These are phyloP conservation scores for Protea cynaroides DNA, from an alignment of 164 flowering plant genomes.

Conservation along the genomic window DNA sequence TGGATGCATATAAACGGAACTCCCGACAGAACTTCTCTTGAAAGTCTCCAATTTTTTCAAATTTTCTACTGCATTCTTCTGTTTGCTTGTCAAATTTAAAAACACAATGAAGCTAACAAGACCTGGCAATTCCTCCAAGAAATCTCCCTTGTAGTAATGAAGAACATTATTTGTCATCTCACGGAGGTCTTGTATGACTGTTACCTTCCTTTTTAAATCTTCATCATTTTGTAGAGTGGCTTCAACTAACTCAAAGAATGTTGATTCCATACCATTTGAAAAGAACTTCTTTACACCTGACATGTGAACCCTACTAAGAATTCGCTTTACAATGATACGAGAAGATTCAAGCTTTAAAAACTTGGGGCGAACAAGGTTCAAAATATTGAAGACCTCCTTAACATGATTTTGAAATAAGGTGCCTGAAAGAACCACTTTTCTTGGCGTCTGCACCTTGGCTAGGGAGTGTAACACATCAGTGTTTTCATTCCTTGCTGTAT, in stretches of 20 bases:
- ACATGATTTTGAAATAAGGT: slow-evolving; percentile 92
- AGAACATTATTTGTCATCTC: slow-evolving; percentile 78
- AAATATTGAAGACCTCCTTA: slow-evolving; percentile 76
- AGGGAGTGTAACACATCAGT: slow-evolving; percentile 67
- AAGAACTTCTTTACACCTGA: slow-evolving; percentile 35
- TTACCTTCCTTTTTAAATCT: slow-evolving; percentile 43
- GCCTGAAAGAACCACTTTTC: slow-evolving; percentile 93
- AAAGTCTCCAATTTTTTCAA: slow-evolving; percentile 44
- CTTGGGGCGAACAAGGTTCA: slow-evolving; percentile 84
- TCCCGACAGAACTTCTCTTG: slow-evolving; percentile 46
- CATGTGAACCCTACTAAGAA: slow-evolving; percentile 52
- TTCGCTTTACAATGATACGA: slow-evolving; percentile 40
- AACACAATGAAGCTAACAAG: slow-evolving; percentile 72
- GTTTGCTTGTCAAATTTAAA: slow-evolving; percentile 44
- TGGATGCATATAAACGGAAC: slow-evolving; percentile 74
- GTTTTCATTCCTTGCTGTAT: slow-evolving; percentile 76
- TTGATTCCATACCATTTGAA: slow-evolving; percentile 27
- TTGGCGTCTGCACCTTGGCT: slow-evolving; percentile 55
- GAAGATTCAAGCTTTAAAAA: slow-evolving; percentile 53
- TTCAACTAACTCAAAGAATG: slow-evolving; percentile 73
- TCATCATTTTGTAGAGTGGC: slow-evolving; percentile 62
- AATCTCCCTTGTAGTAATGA: slow-evolving; percentile 89
- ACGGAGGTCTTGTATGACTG: slow-evolving; percentile 72
- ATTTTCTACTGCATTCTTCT: slow-evolving; percentile 34
- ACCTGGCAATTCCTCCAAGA: slow-evolving; percentile 87